A percentile compares a stretch with the other conserved stretches of the same genome.
Conservation (phyloP, 2,329 filamentous ascomycete genomes). For the Scedosporium boydii region DNA sequence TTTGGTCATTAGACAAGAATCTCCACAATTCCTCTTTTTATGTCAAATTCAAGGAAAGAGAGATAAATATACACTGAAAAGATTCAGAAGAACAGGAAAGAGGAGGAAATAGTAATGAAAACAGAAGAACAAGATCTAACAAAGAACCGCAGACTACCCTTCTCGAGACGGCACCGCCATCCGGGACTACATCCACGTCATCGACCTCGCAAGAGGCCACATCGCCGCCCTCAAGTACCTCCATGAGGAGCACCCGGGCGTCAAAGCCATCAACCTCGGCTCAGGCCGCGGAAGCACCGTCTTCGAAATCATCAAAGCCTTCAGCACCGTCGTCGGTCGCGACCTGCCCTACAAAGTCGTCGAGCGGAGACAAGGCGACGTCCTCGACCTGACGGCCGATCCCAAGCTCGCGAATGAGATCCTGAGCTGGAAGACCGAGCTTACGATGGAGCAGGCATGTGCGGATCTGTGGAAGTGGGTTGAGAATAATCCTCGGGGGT, state of each 20-base stretch:
- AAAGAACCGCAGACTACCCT: slow-evolving; percentile 61
- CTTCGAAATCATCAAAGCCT: slow-evolving; percentile 94
- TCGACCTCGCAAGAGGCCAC: slow-evolving; percentile 81
- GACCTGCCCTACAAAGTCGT: slow-evolving; percentile 82
- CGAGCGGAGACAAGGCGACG: slow-evolving; percentile 74
- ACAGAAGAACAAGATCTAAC: not conserved
- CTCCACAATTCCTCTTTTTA: not conserved
- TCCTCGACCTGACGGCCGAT: slow-evolving; percentile 90
- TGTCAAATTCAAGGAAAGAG: not conserved
- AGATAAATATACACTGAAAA: not conserved
- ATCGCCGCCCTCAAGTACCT: slow-evolving; percentile 86
- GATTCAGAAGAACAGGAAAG: not conserved
- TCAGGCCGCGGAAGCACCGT: slow-evolving; percentile 93
- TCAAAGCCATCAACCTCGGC: slow-evolving; percentile 93
- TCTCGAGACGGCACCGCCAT: slow-evolving; percentile 90
- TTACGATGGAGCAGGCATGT: slow-evolving; percentile 86
- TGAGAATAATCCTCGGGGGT: slow-evolving; percentile 90
- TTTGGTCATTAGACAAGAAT: not conserved
- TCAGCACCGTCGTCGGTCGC: slow-evolving; percentile 76
- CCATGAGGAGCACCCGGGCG: slow-evolving; percentile 72
- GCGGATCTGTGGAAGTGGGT: slow-evolving; percentile 96
- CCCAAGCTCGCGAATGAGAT: slow-evolving; percentile 79
- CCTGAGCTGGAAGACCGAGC: slow-evolving; percentile 83
- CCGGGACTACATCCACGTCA: slow-evolving; percentile 95
- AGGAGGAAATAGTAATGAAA: not conserved